Conservation (phyloP, 805 yeast genomes). For the Candida silvicultrix region DNA sequence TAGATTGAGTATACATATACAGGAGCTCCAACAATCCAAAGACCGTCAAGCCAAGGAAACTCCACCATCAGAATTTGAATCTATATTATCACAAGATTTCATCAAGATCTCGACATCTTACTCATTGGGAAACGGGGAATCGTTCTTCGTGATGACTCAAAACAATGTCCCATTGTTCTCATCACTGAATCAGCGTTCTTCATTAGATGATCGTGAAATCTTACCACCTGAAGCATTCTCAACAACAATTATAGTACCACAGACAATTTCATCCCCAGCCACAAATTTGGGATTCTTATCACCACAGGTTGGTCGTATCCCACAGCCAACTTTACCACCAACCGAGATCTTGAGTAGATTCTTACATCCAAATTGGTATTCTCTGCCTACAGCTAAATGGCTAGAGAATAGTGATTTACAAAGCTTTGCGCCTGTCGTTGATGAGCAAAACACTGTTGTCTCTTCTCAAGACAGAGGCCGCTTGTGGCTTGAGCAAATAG, state of each 20-base stretch:
- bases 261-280: constrained; percentile 24
- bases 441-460: constrained; percentile 50
- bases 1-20: constrained; percentile 30
- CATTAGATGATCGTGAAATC: constrained; percentile 68
- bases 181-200: constrained; percentile 61
- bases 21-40: constrained; percentile 8
- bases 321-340: constrained; percentile 44
- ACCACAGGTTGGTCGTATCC: constrained; percentile 36
- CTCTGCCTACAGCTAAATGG: constrained; percentile 64
- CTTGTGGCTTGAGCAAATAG: constrained; percentile 49
- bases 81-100: constrained; percentile 49
- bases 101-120: constrained; percentile 50
- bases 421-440: constrained; percentile 62
- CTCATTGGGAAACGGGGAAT: constrained; percentile 52
- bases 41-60: constrained; percentile 1
- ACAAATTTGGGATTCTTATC: constrained; percentile 41
- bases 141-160: constrained; percentile 50
- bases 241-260: constrained; percentile 64
- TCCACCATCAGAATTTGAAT: constrained; percentile 24
- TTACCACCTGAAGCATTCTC: constrained; percentile 61
- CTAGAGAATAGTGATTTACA: constrained; percentile 40
- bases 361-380: constrained; percentile 58
- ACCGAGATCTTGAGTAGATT: constrained; percentile 48
- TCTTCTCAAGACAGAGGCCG: constrained; percentile 44
- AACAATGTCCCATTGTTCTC: constrained; percentile 76